phyloP scores from a whole-genome alignment of 2,329 filamentous ascomycete species.

The Fusarium sp. region DNA sequence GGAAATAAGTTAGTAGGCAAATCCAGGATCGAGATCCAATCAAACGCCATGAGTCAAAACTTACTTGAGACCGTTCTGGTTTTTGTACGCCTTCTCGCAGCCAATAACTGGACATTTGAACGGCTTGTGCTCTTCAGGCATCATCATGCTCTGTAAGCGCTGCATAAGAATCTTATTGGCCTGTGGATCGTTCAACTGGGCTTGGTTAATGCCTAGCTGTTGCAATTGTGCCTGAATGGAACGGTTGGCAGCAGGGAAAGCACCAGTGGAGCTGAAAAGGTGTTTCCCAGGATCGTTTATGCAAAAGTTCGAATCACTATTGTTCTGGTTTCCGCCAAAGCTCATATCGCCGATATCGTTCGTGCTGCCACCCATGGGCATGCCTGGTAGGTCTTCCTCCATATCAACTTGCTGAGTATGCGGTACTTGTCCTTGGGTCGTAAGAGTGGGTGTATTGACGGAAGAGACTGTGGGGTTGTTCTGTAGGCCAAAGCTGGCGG shows the following conservation, averaged over 20 bases:
- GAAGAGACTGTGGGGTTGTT: constrained; percentile 97
- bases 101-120: constrained; percentile 98
- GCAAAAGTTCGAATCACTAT: constrained; percentile 60
- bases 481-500: constrained; percentile 80
- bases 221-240: constrained; percentile 74
- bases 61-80: constrained; percentile 98
- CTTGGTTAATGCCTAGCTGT: constrained; percentile 78
- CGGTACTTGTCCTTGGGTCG: constrained; percentile 76
- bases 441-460: constrained; percentile 92
- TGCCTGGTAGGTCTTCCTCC: constrained; percentile 76
- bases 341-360: constrained; percentile 61
- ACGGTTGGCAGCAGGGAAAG: constrained; percentile 70
- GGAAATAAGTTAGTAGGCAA: constrained; percentile 20
- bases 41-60: constrained; percentile 39
- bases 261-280: constrained; percentile 85
- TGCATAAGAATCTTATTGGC: constrained; percentile 69
- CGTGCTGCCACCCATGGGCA: constrained; percentile 68
- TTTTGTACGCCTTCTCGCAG: constrained; percentile 99
- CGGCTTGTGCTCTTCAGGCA: constrained; percentile 93
- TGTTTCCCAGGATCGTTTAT: constrained; percentile 97
- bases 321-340: constrained; percentile 57
- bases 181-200: constrained; percentile 81
- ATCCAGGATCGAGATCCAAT: not conserved
- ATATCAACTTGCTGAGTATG: constrained; percentile 69
- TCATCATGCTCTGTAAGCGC: constrained; percentile 67